These are phyloP conservation scores for Picea abies DNA, from an alignment of 83 land plant species.

Conservation along the genomic window DNA sequence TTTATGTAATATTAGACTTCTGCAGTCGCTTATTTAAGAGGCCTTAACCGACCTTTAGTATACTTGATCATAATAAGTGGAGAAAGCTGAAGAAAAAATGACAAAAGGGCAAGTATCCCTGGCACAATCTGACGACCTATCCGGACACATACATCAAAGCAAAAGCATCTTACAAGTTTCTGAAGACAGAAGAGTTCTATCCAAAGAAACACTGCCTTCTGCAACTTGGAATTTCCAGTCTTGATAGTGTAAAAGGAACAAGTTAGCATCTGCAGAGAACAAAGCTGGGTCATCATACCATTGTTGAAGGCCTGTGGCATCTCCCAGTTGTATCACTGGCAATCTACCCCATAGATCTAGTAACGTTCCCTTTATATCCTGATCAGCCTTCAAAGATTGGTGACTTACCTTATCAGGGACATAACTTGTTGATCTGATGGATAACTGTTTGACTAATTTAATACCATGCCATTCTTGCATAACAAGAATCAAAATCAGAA, in stretches of 20 bases:
- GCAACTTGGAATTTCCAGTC: not conserved
- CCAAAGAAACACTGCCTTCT: not conserved
- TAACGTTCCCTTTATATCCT: not conserved
- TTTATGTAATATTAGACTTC: constrained; percentile 14
- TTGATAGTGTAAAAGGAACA: not conserved
- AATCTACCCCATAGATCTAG: not conserved
- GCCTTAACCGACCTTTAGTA: not conserved
- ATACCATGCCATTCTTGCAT: not conserved
- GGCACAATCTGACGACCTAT: constrained; percentile 5
- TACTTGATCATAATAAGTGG: not conserved
- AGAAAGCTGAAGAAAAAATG: constrained; percentile 19
- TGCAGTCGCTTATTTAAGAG: constrained; percentile 13
- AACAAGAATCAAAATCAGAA: not conserved
- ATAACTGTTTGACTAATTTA: not conserved
- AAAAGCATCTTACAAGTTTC: not conserved
- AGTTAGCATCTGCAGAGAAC: not conserved
- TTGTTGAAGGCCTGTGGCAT: not conserved
- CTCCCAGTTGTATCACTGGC: not conserved
- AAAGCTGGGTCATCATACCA: not conserved
- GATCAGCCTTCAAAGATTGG: not conserved
- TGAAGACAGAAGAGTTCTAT: not conserved
- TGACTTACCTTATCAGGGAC: not conserved
- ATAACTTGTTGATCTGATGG: not conserved
- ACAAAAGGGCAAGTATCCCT: constrained; percentile 10
- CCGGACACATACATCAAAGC: not conserved